A percentile compares a stretch with the other conserved stretches of the same genome.
These are phyloP conservation scores for Senecio squalidus DNA, from an alignment of 140 eudicot genomes.

Conservation along the genomic window DNA sequence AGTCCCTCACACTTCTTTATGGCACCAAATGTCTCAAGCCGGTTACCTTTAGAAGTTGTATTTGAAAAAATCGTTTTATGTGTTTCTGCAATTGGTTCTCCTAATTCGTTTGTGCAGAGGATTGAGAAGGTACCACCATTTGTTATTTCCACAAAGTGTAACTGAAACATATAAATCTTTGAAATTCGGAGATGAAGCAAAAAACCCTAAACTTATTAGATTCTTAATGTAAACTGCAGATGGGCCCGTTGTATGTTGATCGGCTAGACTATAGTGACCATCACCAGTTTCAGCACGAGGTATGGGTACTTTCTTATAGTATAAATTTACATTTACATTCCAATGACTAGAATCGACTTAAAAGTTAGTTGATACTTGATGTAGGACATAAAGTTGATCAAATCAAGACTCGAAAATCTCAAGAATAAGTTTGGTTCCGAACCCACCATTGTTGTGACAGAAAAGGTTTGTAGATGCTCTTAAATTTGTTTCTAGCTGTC, in stretches of 20 bases:
- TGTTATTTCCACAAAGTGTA: not conserved
- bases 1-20: slow-evolving; percentile 56
- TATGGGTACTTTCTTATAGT: slow-evolving; percentile 18
- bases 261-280: slow-evolving; percentile 83
- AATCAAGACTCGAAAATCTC: slow-evolving; percentile 52
- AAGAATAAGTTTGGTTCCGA: slow-evolving; percentile 35
- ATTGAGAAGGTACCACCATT: slow-evolving; percentile 49
- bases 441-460: slow-evolving; percentile 60
- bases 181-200: too few species aligned
- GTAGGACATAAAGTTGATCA: slow-evolving; percentile 60
- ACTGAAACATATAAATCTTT: too few species aligned
- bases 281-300: slow-evolving; percentile 59
- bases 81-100: slow-evolving; percentile 83
- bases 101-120: slow-evolving; percentile 59
- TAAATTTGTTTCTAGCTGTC: not conserved
- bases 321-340: not conserved
- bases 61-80: slow-evolving; percentile 40
- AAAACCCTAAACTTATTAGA: not conserved
- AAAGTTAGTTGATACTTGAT: slow-evolving; percentile 8
- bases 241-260: slow-evolving; percentile 60
- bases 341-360: not conserved
- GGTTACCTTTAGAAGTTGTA: slow-evolving; percentile 35
- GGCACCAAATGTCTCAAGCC: slow-evolving; percentile 27
- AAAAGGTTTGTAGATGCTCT: slow-evolving; percentile 53
- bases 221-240: slow-evolving; percentile 33